A percentile compares a stretch with the other conserved stretches of the same genome.
phyloP scores from a whole-genome alignment of 163 green algal genomes.

The Coccomyxa subellipsoidea region DNA sequence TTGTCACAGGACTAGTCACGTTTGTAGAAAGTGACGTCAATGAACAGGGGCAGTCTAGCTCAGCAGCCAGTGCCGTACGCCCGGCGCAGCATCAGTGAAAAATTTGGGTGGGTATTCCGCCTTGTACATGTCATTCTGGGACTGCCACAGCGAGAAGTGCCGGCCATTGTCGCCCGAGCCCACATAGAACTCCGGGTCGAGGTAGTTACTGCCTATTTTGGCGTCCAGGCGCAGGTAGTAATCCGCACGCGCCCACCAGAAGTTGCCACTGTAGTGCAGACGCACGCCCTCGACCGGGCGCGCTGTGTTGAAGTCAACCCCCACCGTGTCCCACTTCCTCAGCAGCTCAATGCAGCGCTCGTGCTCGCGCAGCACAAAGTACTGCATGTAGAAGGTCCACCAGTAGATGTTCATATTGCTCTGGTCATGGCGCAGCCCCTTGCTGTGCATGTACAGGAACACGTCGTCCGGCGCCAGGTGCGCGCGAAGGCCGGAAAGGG shows the following conservation, averaged over 20 bases:
- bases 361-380: not conserved
- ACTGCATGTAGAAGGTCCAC: conserved; percentile 6
- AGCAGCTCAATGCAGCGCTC: not conserved
- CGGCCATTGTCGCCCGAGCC: not conserved
- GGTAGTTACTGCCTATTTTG: not conserved
- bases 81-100: not conserved
- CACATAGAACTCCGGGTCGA: not conserved
- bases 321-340: not conserved
- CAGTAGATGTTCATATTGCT: not conserved
- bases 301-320: not conserved
- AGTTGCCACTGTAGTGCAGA: not conserved
- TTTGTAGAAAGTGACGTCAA: too few relatives aligned
- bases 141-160: not conserved
- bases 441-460: conserved; percentile 14
- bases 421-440: not conserved
- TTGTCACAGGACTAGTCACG: too few relatives aligned
- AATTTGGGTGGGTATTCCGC: not conserved
- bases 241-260: not conserved
- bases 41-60: not conserved
- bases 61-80: not conserved
- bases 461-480: not conserved
- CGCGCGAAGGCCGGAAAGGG: not conserved
- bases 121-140: not conserved
- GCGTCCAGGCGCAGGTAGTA: conserved; percentile 7
- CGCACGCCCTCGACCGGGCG: not conserved